These are phyloP conservation scores for Fusarium sororula DNA, from an alignment of 2,329 filamentous ascomycete genomes.

Conservation along the genomic window DNA sequence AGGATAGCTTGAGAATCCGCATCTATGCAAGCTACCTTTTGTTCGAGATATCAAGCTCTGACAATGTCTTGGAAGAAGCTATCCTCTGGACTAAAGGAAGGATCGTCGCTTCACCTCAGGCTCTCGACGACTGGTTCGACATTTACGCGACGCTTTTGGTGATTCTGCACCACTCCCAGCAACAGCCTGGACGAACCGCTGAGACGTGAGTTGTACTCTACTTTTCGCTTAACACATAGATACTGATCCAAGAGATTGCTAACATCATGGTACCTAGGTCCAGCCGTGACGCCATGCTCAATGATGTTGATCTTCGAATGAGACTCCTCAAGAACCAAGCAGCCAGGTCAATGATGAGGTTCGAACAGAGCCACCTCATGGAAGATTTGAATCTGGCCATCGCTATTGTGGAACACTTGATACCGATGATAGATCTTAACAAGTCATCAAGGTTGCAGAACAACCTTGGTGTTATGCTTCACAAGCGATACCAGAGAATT, in stretches of 20 bases:
- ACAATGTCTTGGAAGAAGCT: background rate
- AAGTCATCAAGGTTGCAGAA: background rate
- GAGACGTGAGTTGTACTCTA: background rate
- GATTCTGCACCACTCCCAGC: background rate
- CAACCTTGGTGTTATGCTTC: background rate
- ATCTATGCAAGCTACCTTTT: background rate
- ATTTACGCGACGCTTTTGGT: background rate
- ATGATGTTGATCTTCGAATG: background rate
- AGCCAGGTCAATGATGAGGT: background rate
- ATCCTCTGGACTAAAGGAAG: background rate
- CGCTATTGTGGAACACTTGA: background rate
- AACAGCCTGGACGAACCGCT: rapidly evolving
- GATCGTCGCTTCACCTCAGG: background rate
- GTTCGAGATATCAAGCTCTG: background rate
- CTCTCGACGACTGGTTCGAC: background rate
- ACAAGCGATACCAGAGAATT: background rate
- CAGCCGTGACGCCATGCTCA: background rate
- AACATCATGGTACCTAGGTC: background rate
- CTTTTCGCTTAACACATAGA: background rate
- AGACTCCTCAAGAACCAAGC: background rate
- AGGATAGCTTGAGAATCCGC: background rate
- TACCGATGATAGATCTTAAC: background rate
- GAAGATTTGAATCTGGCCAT: background rate
- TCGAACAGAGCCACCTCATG: background rate
- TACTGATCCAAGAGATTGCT: background rate